Percentiles rank a stretch among this genome's conserved stretches.
Evolutionary conservation across 306 rosid genomes (phyloP).

Genomic region (Arachis stenosperma): DNA sequence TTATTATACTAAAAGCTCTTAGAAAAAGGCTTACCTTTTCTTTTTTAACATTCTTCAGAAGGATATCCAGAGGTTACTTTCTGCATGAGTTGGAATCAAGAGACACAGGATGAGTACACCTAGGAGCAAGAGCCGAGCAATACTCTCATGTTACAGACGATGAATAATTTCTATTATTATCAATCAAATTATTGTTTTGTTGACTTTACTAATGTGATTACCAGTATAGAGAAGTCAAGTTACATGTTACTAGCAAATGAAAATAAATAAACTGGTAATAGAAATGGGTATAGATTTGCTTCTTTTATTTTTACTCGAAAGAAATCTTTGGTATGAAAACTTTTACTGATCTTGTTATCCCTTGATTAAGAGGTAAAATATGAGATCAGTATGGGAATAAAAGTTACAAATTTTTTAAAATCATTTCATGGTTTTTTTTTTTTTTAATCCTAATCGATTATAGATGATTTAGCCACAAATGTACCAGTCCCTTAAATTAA

Average conservation of each 20-base stretch:
- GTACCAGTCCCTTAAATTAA: too few species aligned
- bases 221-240: background rate
- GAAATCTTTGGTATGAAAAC: background rate
- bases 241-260: background rate
- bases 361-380: too few species aligned
- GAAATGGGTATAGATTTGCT: background rate
- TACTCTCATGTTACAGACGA: conserved; percentile 1
- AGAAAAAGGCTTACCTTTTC: conserved; percentile 22
- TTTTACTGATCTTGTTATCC: too few species aligned
- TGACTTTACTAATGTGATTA: conserved; percentile 2
- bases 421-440: too few species aligned
- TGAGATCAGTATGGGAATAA: too few species aligned
- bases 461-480: too few species aligned
- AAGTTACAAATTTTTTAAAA: too few species aligned
- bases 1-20: conserved; percentile 4
- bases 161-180: conserved; percentile 6
- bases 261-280: conserved; percentile 3
- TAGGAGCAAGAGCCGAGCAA: conserved; percentile 1
- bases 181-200: conserved; percentile 32
- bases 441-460: too few species aligned
- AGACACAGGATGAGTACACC: conserved; percentile 18
- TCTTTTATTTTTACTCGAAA: background rate
- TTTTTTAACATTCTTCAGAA: conserved; percentile 56
- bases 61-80: conserved; percentile 86
- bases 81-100: conserved; percentile 55